A percentile compares a stretch with the other conserved stretches of the same genome.
Evolutionary conservation across 176 grass and related monocot species (phyloP).

Genomic region (Musa acuminata): DNA sequence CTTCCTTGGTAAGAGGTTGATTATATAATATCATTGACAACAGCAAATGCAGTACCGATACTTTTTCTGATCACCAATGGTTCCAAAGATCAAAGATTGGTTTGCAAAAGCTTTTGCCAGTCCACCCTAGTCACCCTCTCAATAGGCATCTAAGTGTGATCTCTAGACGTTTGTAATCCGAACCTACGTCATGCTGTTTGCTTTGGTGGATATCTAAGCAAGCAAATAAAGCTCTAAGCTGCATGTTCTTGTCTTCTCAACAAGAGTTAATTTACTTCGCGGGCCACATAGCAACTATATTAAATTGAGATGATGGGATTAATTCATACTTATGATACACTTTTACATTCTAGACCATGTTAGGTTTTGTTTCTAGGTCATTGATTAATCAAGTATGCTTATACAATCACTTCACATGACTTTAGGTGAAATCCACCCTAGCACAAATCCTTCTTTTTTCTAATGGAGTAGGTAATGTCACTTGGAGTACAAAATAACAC

Average conservation of each 20-base stretch:
- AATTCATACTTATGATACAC: constrained; percentile 21
- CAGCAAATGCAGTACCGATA: background rate
- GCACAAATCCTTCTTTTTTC: constrained; percentile 56
- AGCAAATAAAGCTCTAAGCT: background rate
- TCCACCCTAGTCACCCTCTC: too few species aligned
- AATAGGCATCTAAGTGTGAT: background rate
- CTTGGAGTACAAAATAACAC: constrained; percentile 52
- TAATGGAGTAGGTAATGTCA: constrained; percentile 86
- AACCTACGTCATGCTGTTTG: background rate
- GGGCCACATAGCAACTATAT: constrained; percentile 22
- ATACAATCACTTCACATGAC: constrained; percentile 88
- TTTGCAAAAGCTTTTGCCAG: too few species aligned
- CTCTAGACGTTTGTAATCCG: background rate
- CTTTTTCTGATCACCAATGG: too few species aligned
- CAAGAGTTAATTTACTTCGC: constrained; percentile 29
- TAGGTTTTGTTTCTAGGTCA: constrained; percentile 55
- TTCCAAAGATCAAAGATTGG: too few species aligned
- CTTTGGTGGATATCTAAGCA: background rate
- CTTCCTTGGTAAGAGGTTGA: background rate
- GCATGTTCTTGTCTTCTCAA: constrained; percentile 30
- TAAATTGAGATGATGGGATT: constrained; percentile 18
- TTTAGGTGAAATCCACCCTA: constrained; percentile 99
- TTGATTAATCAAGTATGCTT: constrained; percentile 43
- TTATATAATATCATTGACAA: constrained; percentile 27
- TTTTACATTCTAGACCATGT: constrained; percentile 55